phyloP scores from a whole-genome alignment of 306 rosid genomes.

The Ammopiptanthus mongolicus region DNA sequence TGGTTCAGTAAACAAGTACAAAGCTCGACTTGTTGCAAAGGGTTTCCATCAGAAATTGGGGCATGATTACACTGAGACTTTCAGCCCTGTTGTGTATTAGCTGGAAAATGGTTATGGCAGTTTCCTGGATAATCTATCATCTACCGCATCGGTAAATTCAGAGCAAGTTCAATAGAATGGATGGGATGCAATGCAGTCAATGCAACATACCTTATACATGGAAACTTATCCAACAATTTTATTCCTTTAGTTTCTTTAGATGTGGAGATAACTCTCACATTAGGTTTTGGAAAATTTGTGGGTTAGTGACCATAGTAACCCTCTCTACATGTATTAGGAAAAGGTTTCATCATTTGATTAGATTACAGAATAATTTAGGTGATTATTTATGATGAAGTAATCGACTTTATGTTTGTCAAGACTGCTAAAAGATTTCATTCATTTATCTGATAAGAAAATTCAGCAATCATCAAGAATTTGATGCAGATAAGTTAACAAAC shows the following conservation, averaged over 20 bases:
- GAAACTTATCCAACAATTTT: not conserved
- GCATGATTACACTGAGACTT: no score
- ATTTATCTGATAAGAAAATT: slow-evolving; percentile 13
- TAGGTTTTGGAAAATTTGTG: not conserved
- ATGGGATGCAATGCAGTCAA: not conserved
- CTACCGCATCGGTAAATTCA: not conserved
- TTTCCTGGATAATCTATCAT: not conserved
- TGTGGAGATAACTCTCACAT: not conserved
- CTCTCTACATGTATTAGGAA: not conserved
- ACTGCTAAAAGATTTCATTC: not conserved
- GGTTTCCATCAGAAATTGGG: no score
- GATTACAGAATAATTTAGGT: not conserved
- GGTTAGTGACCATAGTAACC: not conserved
- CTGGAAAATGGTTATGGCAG: not conserved
- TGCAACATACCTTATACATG: not conserved
- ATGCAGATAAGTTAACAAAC: slow-evolving; percentile 26
- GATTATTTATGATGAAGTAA: not conserved
- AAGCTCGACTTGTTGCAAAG: no score
- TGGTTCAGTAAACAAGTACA: no score
- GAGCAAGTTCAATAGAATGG: not conserved
- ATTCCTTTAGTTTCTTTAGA: not conserved
- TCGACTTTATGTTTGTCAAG: not conserved
- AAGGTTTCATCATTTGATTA: not conserved
- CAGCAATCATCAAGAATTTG: slow-evolving; percentile 11
- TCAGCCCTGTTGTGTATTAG: not conserved